A percentile compares a stretch with the other conserved stretches of the same genome.
These are phyloP conservation scores for Ophiostoma novo-ulmi DNA, from an alignment of 2,329 filamentous ascomycete genomes.

Conservation along the genomic window DNA sequence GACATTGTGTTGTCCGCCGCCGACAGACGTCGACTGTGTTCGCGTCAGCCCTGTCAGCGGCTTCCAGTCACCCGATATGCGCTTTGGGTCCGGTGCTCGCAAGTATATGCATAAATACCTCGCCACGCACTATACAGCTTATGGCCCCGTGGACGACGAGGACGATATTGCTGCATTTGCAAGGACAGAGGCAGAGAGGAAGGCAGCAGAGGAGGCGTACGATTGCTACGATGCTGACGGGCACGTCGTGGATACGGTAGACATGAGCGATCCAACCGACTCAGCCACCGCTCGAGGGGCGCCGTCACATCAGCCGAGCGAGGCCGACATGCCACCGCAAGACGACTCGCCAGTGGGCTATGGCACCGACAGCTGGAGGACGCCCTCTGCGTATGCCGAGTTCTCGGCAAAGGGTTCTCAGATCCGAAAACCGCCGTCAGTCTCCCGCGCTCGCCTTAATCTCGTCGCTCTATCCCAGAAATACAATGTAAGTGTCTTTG, in stretches of 20 bases:
- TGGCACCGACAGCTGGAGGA: not conserved
- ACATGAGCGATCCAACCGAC: not conserved
- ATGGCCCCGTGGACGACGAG: not conserved
- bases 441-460: slow-evolving; percentile 44
- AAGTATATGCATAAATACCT: not conserved
- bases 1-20: slow-evolving; percentile 11
- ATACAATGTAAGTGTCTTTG: slow-evolving; percentile 44
- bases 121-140: not conserved
- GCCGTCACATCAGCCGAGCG: not conserved
- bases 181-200: not conserved
- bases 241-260: not conserved
- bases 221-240: not conserved
- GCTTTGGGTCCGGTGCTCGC: slow-evolving; percentile 18
- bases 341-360: not conserved
- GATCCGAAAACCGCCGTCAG: slow-evolving; percentile 29
- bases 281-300: not conserved
- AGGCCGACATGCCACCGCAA: not conserved
- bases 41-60: slow-evolving; percentile 30
- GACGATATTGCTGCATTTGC: not conserved
- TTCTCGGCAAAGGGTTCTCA: too few species aligned
- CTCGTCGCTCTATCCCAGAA: slow-evolving; percentile 54
- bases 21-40: slow-evolving; percentile 26
- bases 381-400: not conserved
- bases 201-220: not conserved
- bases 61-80: slow-evolving; percentile 31